A percentile compares a stretch with the other conserved stretches of the same genome.
phyloP scores from a whole-genome alignment of 139 green algal species.

The Zygnema cylindricum region DNA sequence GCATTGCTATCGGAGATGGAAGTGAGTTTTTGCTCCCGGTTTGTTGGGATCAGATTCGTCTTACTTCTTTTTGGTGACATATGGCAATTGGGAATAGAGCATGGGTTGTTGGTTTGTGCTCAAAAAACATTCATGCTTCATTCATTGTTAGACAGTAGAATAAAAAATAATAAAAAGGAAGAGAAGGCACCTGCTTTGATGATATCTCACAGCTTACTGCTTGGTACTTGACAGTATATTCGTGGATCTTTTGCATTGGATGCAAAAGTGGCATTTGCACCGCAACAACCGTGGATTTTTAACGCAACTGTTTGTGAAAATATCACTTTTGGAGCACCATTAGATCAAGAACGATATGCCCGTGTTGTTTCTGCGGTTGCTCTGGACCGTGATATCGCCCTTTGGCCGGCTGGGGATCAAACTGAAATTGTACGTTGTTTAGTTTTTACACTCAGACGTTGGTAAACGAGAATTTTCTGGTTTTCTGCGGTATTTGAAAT shows the following conservation, averaged over 20 bases:
- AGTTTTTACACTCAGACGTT: no score
- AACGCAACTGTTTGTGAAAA: constrained; percentile 86
- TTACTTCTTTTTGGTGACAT: no score
- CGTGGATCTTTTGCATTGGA: background rate
- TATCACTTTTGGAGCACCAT: constrained; percentile 71
- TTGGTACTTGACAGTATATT: background rate
- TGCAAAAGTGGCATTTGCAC: constrained; percentile 72
- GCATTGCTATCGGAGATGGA: constrained; percentile 61
- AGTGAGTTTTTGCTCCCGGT: constrained; percentile 24
- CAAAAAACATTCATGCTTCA: no score
- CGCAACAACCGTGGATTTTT: constrained; percentile 86
- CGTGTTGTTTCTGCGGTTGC: constrained; percentile 43
- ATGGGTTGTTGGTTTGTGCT: no score
- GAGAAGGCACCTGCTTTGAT: no score
- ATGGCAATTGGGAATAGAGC: no score
- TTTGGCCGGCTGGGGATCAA: constrained; percentile 79
- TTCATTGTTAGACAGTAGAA: no score
- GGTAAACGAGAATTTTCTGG: no score
- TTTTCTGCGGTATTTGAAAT: no score
- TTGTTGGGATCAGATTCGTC: no score
- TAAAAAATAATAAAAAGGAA: no score
- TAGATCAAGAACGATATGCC: constrained; percentile 59
- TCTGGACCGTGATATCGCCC: constrained; percentile 56
- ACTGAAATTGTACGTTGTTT: constrained; percentile 83
- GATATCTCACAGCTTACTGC: no score